Percentiles rank a stretch among this genome's conserved stretches.
These are phyloP conservation scores for Lentinula aciculospora DNA, from an alignment of 768 basidiomycete species.

Conservation along the genomic window DNA sequence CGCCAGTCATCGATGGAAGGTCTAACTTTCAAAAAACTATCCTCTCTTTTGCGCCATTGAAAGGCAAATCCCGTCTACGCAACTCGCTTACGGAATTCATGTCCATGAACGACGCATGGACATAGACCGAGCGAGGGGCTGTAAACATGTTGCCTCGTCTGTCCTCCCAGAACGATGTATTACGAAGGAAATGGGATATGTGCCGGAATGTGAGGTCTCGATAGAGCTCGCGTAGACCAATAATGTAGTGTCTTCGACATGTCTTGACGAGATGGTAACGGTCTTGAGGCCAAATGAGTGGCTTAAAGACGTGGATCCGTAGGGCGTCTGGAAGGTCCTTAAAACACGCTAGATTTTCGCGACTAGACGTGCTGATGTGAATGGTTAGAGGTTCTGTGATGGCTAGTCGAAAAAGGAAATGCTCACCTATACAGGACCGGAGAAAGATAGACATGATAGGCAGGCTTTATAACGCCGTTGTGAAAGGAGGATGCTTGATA, in stretches of 20 bases:
- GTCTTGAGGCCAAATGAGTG: neutral
- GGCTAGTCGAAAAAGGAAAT: no score
- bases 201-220: neutral
- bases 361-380: neutral
- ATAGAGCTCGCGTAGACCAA: neutral
- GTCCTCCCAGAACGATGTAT: neutral
- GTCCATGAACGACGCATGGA: neutral
- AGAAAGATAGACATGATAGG: no score
- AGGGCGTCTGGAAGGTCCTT: neutral
- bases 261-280: neutral
- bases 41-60: neutral
- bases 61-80: neutral
- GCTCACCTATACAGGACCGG: no score
- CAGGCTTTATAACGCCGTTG: no score
- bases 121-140: neutral
- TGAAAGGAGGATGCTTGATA: no score
- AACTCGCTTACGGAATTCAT: neutral
- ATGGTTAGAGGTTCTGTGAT: no score
- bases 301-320: neutral
- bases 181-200: neutral
- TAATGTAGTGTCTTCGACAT: neutral
- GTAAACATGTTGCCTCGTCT: neutral
- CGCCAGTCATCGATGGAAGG: neutral
- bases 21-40: neutral
- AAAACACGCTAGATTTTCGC: neutral